A percentile compares a stretch with the other conserved stretches of the same genome.
These are phyloP conservation scores for Nicotiana sylvestris DNA, from an alignment of 257 asterid genomes.

Conservation along the genomic window DNA sequence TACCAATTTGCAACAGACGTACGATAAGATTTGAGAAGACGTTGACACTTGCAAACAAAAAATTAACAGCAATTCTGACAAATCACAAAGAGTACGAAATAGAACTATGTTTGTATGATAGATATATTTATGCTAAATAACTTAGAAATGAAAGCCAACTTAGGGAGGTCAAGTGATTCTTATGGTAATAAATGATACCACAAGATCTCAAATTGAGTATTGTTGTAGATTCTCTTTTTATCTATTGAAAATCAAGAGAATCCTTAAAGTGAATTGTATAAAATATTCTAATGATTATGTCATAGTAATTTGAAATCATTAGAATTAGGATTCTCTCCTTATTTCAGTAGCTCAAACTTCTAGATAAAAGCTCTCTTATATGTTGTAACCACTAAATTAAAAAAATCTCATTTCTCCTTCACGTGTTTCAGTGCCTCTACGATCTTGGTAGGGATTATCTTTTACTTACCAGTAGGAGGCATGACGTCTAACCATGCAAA, in stretches of 20 bases:
- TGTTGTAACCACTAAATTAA: not conserved
- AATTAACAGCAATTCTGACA: not conserved
- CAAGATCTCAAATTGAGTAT: not conserved
- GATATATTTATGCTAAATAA: not conserved
- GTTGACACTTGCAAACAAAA: not conserved
- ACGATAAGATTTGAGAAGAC: not conserved
- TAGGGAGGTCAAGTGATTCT: not conserved
- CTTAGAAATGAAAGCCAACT: not conserved
- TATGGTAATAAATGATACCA: not conserved
- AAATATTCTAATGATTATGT: not conserved
- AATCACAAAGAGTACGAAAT: not conserved
- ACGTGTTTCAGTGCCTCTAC: not conserved
- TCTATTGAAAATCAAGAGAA: conserved; percentile 12
- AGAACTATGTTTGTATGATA: not conserved
- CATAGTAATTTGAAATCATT: conserved; percentile 1
- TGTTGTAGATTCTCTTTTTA: not conserved
- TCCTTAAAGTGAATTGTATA: conserved; percentile 6
- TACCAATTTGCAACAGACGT: not conserved
- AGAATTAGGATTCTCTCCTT: not conserved
- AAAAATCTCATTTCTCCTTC: not conserved
- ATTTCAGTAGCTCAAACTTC: not conserved
- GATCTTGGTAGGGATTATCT: not conserved
- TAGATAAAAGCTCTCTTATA: not conserved
- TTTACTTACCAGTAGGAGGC: conserved; percentile 7
- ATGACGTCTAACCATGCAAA: not conserved